These are phyloP conservation scores for Ceratobasidium sp. DNA, from an alignment of 1,284 basidiomycete species.

Conservation along the genomic window DNA sequence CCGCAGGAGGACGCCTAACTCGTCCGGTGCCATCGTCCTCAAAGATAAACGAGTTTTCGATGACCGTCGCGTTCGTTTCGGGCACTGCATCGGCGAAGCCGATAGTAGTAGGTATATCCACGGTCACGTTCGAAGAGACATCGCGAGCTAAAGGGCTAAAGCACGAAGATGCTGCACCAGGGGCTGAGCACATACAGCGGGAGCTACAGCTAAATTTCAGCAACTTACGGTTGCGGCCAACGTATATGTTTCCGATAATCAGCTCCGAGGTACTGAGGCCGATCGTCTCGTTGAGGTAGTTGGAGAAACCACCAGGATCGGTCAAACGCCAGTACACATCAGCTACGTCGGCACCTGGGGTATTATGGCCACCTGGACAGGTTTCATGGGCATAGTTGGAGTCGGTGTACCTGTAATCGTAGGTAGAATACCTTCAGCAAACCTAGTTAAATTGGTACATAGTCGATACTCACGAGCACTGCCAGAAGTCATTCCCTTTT, in stretches of 20 bases:
- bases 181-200: not conserved
- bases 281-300: constrained; percentile 24
- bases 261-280: constrained; percentile 29
- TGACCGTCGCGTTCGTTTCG: constrained; percentile 31
- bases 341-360: constrained; percentile 26
- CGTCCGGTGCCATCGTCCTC: constrained; percentile 41
- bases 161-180: constrained; percentile 17
- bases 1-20: not conserved
- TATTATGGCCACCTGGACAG: constrained; percentile 40
- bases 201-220: not conserved
- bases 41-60: constrained; percentile 30
- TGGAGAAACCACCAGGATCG: constrained; percentile 32
- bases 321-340: constrained; percentile 35
- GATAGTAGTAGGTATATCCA: not conserved
- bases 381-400: constrained; percentile 28
- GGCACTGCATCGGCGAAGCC: constrained; percentile 28
- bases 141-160: constrained; percentile 24
- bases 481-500: constrained; percentile 40
- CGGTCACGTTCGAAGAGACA: not conserved
- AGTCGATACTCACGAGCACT: constrained; percentile 26
- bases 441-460: not conserved
- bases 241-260: constrained; percentile 31
- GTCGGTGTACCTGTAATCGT: not conserved
- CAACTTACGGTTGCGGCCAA: constrained; percentile 33
- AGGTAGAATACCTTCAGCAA: not conserved